Conservation (phyloP, 1,284 basidiomycete species). For the Irpex sp. region DNA sequence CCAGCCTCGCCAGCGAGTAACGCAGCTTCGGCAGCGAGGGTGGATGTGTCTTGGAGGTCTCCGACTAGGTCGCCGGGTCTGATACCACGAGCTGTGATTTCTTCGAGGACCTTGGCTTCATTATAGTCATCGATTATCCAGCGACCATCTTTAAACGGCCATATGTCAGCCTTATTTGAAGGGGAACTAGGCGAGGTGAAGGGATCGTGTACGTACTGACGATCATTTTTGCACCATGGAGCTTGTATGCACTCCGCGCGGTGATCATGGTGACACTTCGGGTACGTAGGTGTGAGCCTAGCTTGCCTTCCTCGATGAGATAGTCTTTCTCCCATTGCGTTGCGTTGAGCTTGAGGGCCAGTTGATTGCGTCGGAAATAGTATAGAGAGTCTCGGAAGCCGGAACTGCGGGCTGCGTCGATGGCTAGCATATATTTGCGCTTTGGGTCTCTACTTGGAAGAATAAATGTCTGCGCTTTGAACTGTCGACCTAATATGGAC, state of each 20-base stretch:
- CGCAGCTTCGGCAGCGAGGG: conserved; percentile 42
- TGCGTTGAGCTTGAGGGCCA: conserved; percentile 87
- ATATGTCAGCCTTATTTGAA: too few relatives aligned
- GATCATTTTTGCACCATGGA: conserved; percentile 90
- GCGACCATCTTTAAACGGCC: conserved; percentile 63
- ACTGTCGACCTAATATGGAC: conserved; percentile 65
- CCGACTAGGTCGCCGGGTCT: conserved; percentile 75
- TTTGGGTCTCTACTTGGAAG: conserved; percentile 82
- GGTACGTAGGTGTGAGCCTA: conserved; percentile 85
- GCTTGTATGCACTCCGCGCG: conserved; percentile 90
- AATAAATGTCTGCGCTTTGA: conserved; percentile 86
- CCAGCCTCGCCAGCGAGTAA: conserved; percentile 38
- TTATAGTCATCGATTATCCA: conserved; percentile 96
- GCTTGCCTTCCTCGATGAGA: conserved; percentile 83
- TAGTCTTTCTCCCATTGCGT: conserved; percentile 88
- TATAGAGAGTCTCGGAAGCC: conserved; percentile 97
- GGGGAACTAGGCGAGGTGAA: neutral
- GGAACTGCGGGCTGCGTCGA: conserved; percentile 93
- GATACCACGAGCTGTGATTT: conserved; percentile 68
- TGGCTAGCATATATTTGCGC: conserved; percentile 91
- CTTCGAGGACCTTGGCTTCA: conserved; percentile 75
- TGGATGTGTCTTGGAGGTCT: conserved; percentile 71
- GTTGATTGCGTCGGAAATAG: conserved; percentile 90
- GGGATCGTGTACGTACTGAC: conserved; percentile 51
- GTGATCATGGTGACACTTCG: conserved; percentile 93